Evolutionary conservation across 2,329 filamentous ascomycete species (phyloP).

Genomic region (Beauveria pseudobassiana): DNA sequence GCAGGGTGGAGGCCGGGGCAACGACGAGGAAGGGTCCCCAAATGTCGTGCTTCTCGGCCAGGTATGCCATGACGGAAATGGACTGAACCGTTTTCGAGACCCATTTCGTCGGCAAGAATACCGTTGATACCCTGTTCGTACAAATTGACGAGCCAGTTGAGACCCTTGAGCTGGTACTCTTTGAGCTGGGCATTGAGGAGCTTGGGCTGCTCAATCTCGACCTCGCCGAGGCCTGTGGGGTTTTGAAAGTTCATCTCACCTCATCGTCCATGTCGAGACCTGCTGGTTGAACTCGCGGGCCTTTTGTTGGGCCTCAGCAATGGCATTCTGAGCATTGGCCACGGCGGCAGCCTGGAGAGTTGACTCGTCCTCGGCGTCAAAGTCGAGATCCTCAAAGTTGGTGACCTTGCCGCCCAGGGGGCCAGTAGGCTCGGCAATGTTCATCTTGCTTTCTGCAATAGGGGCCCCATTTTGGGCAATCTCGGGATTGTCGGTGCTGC

Average conservation of each 20-base stretch:
- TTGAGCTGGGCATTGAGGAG: constrained; percentile 91
- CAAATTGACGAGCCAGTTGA: constrained; percentile 98
- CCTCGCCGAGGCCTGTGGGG: constrained; percentile 86
- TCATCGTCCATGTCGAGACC: constrained; percentile 69
- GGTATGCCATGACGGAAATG: constrained; percentile 98
- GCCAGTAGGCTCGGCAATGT: constrained; percentile 46
- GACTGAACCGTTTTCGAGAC: constrained; percentile 99
- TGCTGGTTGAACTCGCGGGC: constrained; percentile 86
- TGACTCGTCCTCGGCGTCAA: constrained; percentile 89
- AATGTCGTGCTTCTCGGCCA: constrained; percentile 94
- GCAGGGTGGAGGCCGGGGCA: constrained; percentile 87
- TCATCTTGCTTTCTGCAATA: constrained; percentile 33
- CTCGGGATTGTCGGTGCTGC: constrained; percentile 75
- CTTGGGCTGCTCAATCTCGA: constrained; percentile 90
- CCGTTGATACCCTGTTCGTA: constrained; percentile 99
- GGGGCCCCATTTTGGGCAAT: constrained; percentile 47
- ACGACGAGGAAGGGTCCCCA: constrained; percentile 98
- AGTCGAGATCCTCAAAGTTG: constrained; percentile 89
- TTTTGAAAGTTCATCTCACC: constrained; percentile 99
- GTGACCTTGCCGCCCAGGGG: constrained; percentile 66
- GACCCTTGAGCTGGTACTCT: constrained; percentile 97
- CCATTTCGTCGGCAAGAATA: constrained; percentile 98
- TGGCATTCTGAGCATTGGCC: constrained; percentile 92
- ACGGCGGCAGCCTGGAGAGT: constrained; percentile 75
- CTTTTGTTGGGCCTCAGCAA: constrained; percentile 88